Conservation (phyloP, 495 filamentous ascomycete species). For the Xylaria venustula region DNA sequence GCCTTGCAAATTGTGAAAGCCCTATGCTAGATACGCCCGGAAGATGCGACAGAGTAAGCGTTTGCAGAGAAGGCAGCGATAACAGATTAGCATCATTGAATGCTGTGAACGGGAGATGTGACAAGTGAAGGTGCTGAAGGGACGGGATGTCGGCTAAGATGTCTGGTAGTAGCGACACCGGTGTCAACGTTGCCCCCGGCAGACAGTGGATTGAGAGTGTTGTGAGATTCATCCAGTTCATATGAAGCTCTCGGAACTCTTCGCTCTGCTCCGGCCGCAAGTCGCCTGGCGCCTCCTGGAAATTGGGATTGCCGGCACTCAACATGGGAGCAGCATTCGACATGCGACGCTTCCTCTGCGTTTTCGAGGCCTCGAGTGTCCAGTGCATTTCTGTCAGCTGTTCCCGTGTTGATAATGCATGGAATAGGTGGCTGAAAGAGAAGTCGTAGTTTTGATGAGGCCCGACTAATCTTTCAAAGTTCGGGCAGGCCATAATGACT, state of each 20-base stretch:
- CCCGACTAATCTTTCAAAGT: slow-evolving; percentile 73
- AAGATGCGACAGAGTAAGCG: slow-evolving; percentile 72
- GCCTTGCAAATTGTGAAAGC: slow-evolving; percentile 69
- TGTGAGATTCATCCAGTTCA: slow-evolving; percentile 67
- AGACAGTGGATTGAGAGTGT: slow-evolving; percentile 73
- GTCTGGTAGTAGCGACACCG: slow-evolving; percentile 65
- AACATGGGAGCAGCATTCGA: slow-evolving; percentile 26
- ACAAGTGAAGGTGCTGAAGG: slow-evolving; percentile 71
- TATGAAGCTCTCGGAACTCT: slow-evolving; percentile 68
- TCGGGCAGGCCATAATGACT: slow-evolving; percentile 81
- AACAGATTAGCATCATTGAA: slow-evolving; percentile 71
- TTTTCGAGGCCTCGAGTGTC: slow-evolving; percentile 55
- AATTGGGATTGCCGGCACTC: slow-evolving; percentile 22
- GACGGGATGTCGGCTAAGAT: slow-evolving; percentile 64
- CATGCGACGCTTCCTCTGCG: slow-evolving; percentile 32
- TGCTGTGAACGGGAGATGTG: slow-evolving; percentile 65
- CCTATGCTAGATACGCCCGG: slow-evolving; percentile 74
- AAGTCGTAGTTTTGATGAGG: slow-evolving; percentile 69
- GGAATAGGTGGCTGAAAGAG: slow-evolving; percentile 69
- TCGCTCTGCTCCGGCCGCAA: slow-evolving; percentile 61
- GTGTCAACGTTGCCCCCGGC: slow-evolving; percentile 61
- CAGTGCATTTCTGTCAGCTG: slow-evolving; percentile 78
- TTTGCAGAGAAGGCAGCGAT: slow-evolving; percentile 68
- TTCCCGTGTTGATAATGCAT: slow-evolving; percentile 74
- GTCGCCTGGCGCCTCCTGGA: slow-evolving; percentile 45